Conservation (phyloP, 2,329 filamentous ascomycete genomes). For the Stagonosporopsis rhizophila region DNA sequence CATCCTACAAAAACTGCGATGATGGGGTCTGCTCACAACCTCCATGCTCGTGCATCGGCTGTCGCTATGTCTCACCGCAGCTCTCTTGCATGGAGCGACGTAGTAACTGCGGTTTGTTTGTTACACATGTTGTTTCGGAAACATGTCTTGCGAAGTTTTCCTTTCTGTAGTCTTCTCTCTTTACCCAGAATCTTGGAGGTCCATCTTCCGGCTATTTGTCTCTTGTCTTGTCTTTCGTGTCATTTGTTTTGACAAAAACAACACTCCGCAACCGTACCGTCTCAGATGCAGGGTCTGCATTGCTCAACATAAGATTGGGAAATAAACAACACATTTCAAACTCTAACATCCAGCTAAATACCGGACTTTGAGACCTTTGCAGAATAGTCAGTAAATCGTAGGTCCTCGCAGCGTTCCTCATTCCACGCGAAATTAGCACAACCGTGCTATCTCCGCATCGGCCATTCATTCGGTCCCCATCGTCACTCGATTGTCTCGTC, state of each 20-base stretch:
- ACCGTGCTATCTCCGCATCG: conserved; percentile 10
- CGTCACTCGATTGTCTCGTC: background rate
- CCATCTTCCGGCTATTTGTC: background rate
- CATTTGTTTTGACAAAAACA: conserved; percentile 1
- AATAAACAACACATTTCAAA: conserved; percentile 3
- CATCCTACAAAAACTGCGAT: background rate
- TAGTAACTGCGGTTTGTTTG: conserved; percentile 29
- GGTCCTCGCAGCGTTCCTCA: background rate
- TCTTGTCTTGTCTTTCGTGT: background rate
- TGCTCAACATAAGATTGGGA: conserved; percentile 12
- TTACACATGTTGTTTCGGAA: conserved; percentile 33
- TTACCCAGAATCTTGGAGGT: background rate
- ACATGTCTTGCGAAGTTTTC: conserved; percentile 16
- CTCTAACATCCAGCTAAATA: background rate
- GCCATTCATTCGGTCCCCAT: background rate
- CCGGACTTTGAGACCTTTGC: background rate
- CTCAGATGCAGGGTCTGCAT: conserved; percentile 9
- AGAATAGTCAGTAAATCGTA: background rate
- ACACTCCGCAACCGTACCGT: conserved; percentile 1
- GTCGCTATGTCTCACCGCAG: conserved; percentile 31
- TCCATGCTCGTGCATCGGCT: conserved; percentile 24
- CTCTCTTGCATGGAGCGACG: conserved; percentile 21
- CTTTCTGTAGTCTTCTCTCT: conserved; percentile 9
- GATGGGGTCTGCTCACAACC: background rate
- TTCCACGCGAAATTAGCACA: conserved; percentile 10